Base-by-base conservation (phyloP, 1,284 basidiomycete species). In the Flammula alnicola region DNA sequence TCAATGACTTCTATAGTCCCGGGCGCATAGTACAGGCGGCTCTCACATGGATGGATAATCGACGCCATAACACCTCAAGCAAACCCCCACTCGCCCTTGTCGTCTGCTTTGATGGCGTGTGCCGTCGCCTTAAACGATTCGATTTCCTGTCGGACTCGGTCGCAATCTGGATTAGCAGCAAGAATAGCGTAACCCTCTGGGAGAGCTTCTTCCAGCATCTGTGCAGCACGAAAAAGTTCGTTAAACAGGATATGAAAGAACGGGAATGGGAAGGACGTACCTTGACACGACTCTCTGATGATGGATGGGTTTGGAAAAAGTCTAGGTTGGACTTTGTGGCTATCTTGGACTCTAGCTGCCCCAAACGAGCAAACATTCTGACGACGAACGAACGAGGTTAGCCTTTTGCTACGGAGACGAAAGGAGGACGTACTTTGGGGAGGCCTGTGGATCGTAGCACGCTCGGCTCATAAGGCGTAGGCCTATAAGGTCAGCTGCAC, bases 371-470 rank as follows among this genome's bases (percentile, higher is more conserved):
- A 68, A 89, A 91, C 78, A 92, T 82, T 54, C 88, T 91, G 42
- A 20, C 36, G 43, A 23, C 12, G 30, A 19, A 40, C 17, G 5
- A 14, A 14, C 8, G 19, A 32, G 12, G 12, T n/a, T 9, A 58
- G 4, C 19, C 12, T 14, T 40, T 17, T 1, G 31, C 1, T 10
- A 11, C 16, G 14, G 6, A 7, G n/a, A 17, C 4, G 9, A 22
- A 14, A 23, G 16, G 14, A 33, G 40, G 42, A 68, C 78, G 63
- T 61, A 92, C 90, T 79, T 76, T 9, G 87, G 81, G 0, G 92
- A 83, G 45, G 87, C 88, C 17, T 68, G 69, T 0, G 93, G 93
- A 61, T 95, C 80, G 62, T 82, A 95, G 66, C 93, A 95, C 0
- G 93, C 93, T 48, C 75, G 80, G 31, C 91, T 75, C 72, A 86